phyloP scores from a whole-genome alignment of 1,139 yeast species.

The Diutina scorzettiae region DNA sequence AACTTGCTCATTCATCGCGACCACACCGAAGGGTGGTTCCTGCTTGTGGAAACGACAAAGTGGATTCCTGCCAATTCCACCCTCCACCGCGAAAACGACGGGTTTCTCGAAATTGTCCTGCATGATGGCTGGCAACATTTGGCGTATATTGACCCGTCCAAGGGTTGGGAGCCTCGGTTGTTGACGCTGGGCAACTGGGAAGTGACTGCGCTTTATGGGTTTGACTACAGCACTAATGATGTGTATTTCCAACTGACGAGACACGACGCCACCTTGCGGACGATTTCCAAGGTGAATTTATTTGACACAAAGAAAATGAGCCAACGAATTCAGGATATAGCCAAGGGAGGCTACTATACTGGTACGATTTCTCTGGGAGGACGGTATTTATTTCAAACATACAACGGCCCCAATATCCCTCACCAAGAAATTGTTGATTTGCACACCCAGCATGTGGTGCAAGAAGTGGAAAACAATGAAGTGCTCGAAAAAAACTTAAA shows the following conservation, averaged over 20 bases:
- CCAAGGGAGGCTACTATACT: slow-evolving; percentile 51
- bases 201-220: slow-evolving; percentile 23
- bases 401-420: slow-evolving; percentile 59
- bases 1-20: slow-evolving; percentile 7
- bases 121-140: slow-evolving; percentile 43
- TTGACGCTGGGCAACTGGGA: slow-evolving; percentile 46
- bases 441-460: slow-evolving; percentile 19
- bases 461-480: slow-evolving; percentile 36
- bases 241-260: slow-evolving; percentile 22
- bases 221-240: slow-evolving; percentile 28
- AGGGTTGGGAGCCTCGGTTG: slow-evolving; percentile 20
- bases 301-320: slow-evolving; percentile 20
- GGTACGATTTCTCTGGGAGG: slow-evolving; percentile 63
- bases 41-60: slow-evolving; percentile 61
- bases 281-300: slow-evolving; percentile 14
- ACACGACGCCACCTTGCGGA: background rate
- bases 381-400: slow-evolving; percentile 45
- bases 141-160: slow-evolving; percentile 45
- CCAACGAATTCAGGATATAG: slow-evolving; percentile 40
- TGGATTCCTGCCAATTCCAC: slow-evolving; percentile 52
- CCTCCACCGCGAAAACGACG: slow-evolving; percentile 31
- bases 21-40: slow-evolving; percentile 49
- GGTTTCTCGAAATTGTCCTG: slow-evolving; percentile 43
- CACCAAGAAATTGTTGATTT: slow-evolving; percentile 53
- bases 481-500: slow-evolving; percentile 19